Base-by-base conservation (phyloP, 805 yeast species). In the Kodamaea restingae region DNA sequence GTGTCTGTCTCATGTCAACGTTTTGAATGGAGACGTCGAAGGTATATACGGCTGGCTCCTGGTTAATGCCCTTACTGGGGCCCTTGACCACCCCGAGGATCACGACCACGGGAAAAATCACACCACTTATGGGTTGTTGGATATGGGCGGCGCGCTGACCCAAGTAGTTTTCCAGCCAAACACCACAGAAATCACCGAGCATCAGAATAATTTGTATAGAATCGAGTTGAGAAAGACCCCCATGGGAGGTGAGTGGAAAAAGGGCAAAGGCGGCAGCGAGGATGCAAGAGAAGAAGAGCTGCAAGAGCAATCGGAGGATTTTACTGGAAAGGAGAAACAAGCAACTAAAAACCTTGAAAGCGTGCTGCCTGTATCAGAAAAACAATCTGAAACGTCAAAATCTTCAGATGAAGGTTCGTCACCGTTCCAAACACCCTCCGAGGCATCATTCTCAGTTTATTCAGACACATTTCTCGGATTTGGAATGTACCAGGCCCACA, bases 31-130 rank as follows among this genome's bases (percentile, higher is more conserved):
- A 0, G 83, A 80, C 44, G 58, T 68, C 3, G 88, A 82, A 53
- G 88, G 87, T 0, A 44, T 81, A 9, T 78, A 78, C 47, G 80
- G 82, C 2, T 82, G 88, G 88, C 58, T 81, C 7, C 72, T 84
- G 0, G 54, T 80, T 18, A 82, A 81, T 51, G 78, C 76, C 37
- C 52, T 78, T 44, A 63, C 73, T 20, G 77, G 76, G 1, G 52
- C 75, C 0, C 58, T 77, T 25, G 67, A 62, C 27, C 38, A 54
- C n/a, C 67, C 68, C 1, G 49, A 46, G 8, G 46, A 51, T 4
- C 71, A 66, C 34, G 52, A 65, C 24, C 73, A 67, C 39, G 76
- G 75, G 4, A 63, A 68, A 32, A 59, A 60, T 33, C 71, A 68
- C 40, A 55, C 67, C 9, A 73, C 84, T 0, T 78, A 70, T 43